These are phyloP conservation scores for Erigeron philadelphicus DNA, from an alignment of 140 eudicot genomes.

Conservation along the genomic window DNA sequence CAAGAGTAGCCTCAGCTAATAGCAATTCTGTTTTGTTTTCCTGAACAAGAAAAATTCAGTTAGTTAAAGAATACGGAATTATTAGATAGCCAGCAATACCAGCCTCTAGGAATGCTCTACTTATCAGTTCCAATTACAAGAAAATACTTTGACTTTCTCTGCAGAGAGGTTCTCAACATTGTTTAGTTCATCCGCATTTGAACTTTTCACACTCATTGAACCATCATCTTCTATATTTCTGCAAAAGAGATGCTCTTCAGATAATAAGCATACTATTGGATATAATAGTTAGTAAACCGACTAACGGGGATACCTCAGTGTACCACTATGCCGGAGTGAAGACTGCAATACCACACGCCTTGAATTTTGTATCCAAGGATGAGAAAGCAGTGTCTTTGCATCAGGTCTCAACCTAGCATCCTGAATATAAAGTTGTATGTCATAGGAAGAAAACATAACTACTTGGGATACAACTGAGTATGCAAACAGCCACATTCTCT, in stretches of 20 bases:
- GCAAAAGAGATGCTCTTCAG: conserved; percentile 24
- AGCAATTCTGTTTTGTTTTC: conserved; percentile 39
- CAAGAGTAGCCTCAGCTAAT: conserved; percentile 43
- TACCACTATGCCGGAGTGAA: conserved; percentile 78
- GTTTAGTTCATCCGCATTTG: conserved; percentile 47
- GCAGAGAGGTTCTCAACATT: conserved; percentile 40
- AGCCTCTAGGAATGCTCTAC: conserved; percentile 11
- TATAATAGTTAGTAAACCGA: background rate
- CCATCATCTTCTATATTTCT: conserved; percentile 71
- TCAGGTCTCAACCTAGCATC: conserved; percentile 98
- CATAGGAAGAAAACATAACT: conserved; percentile 19
- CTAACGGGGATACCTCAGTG: conserved; percentile 50
- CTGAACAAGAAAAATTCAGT: conserved; percentile 32
- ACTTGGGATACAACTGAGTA: background rate
- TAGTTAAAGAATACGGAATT: conserved; percentile 3
- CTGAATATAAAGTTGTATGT: conserved; percentile 37
- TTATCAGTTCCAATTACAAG: conserved; percentile 19
- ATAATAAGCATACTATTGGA: background rate
- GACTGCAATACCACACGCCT: conserved; percentile 84
- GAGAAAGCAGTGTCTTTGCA: conserved; percentile 92
- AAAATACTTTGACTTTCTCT: conserved; percentile 48
- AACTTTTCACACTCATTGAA: conserved; percentile 37
- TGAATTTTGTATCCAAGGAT: conserved; percentile 96
- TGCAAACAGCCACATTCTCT: background rate
- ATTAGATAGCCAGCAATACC: conserved; percentile 20